A percentile compares a stretch with the other conserved stretches of the same genome.
phyloP scores from a whole-genome alignment of 441 rosid species.

The Populus hybrid region DNA sequence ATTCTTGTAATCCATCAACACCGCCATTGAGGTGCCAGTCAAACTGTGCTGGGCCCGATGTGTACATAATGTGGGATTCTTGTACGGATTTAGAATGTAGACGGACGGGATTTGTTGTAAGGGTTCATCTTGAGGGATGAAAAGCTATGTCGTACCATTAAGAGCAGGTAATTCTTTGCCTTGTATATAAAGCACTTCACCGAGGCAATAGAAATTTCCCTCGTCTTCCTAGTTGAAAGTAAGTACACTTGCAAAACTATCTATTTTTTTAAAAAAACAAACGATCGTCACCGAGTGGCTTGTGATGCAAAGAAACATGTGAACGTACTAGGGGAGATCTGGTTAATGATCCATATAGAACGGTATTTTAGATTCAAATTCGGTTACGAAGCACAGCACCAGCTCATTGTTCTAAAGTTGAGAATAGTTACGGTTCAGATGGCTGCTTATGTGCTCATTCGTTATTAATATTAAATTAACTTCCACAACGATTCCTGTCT shows the following conservation, averaged over 20 bases:
- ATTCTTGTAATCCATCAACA: conserved; percentile 11
- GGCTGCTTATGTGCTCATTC: background rate
- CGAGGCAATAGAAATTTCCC: conserved; percentile 39
- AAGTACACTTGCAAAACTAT: background rate
- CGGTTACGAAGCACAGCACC: too few relatives aligned
- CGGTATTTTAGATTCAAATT: too few relatives aligned
- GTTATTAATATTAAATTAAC: too few relatives aligned
- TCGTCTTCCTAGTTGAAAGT: background rate
- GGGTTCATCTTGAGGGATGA: conserved; percentile 17
- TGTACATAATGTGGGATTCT: conserved; percentile 32
- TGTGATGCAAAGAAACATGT: too few relatives aligned
- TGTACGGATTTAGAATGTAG: conserved; percentile 26
- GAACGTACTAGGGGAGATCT: too few relatives aligned
- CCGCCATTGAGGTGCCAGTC: conserved; percentile 1
- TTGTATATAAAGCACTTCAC: conserved; percentile 34
- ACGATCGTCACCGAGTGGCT: too few relatives aligned
- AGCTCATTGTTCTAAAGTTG: background rate
- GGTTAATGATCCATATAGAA: too few relatives aligned
- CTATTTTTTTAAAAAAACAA: background rate
- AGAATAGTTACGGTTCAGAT: background rate
- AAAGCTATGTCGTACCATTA: conserved; percentile 33
- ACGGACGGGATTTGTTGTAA: conserved; percentile 22
- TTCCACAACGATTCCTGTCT: background rate
- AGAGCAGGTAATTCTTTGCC: conserved; percentile 51
- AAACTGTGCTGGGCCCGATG: conserved; percentile 1